Evolutionary conservation across 2,329 filamentous ascomycete species (phyloP), one percentile per base, ranked within the genome.

Genomic region (Alternaria brassicae): DNA sequence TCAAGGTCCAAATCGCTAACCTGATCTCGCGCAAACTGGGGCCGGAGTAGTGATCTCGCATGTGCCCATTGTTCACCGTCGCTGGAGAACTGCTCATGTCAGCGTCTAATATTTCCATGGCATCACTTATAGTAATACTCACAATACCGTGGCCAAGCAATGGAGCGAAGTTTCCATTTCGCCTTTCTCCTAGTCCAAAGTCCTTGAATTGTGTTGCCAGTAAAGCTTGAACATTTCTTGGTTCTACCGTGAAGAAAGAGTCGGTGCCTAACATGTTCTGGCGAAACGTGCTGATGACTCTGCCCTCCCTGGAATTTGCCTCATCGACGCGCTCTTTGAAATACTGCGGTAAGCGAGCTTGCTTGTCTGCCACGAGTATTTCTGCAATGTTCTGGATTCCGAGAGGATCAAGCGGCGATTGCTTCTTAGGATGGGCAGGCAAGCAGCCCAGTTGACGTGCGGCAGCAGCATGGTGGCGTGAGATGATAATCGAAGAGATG

Each of bases 301-400:
- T 63, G 27, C 70, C 68, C 30, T 69, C 56, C 32, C 62, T 47
- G 17, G 57, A 58, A 45, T 55, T 64, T 13, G 58, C 71, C 25
- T 63, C 62, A 10, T 72, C 63, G 3, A 68, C 56, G 4, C 66
- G 63, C 3, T 64, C 54, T 7, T 67, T 57, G 3, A 72, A 39
- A 42, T 66, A 76, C 4, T 69, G 82, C 5, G 80, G 71, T 0
- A 71, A 28, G 12, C 70, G 53, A 40, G 72, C 72, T 21, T 68
- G 58, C 15, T 76, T 80, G 36, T 80, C 59, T 1, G 80, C 77
- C 9, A 73, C 73, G 6, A 81, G 42, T 28, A 81, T 77, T 19
- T 72, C 61, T 30, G 69, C 51, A 58, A 85, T 77, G 48, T 81
- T 71, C 63, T 84, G 81, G n/a, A 83, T 65, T 4, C 86, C 86